A percentile compares a stretch with the other conserved stretches of the same genome.
Conservation (phyloP, 441 rosid species). For the Capsella rubella region DNA sequence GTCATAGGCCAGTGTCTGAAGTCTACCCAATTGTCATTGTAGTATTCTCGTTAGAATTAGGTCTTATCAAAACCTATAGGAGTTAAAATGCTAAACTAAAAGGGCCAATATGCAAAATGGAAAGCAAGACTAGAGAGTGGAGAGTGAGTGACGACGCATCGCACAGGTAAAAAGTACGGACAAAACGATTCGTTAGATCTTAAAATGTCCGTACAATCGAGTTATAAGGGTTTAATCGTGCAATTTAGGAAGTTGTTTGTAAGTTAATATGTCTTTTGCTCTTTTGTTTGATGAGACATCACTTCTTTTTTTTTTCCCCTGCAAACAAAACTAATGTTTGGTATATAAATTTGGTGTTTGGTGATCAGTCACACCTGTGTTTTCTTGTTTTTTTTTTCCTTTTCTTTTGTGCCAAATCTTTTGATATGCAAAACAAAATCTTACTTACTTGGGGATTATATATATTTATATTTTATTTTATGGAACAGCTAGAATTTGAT, state of each 20-base stretch:
- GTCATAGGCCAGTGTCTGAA: not conserved
- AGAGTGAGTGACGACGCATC: not conserved
- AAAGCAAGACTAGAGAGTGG: slow-evolving; percentile 2
- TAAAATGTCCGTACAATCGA: slow-evolving; percentile 36
- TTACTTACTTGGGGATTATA: not conserved
- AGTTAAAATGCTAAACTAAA: not conserved
- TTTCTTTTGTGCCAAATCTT: not conserved
- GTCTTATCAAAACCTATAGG: not conserved
- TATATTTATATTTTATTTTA: not conserved
- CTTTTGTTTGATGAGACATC: slow-evolving; percentile 36
- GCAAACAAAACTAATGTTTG: not conserved
- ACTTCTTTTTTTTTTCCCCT: not conserved
- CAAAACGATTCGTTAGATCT: slow-evolving; percentile 23
- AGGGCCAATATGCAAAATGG: slow-evolving; percentile 25
- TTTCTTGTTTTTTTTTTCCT: slow-evolving; percentile 28
- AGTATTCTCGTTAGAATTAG: not conserved
- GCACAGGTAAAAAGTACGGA: slow-evolving; percentile 33
- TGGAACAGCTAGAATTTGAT: not conserved
- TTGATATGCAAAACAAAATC: not conserved
- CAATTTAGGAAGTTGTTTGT: slow-evolving; percentile 11
- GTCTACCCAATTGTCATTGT: not conserved
- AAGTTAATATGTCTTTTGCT: slow-evolving; percentile 4
- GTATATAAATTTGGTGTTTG: slow-evolving; percentile 23
- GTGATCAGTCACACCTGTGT: slow-evolving; percentile 38
- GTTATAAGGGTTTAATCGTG: slow-evolving; percentile 1